A percentile compares a stretch with the other conserved stretches of the same genome.
Conservation (phyloP, 2,329 filamentous ascomycete species). For the Colletotrichum sojae region DNA sequence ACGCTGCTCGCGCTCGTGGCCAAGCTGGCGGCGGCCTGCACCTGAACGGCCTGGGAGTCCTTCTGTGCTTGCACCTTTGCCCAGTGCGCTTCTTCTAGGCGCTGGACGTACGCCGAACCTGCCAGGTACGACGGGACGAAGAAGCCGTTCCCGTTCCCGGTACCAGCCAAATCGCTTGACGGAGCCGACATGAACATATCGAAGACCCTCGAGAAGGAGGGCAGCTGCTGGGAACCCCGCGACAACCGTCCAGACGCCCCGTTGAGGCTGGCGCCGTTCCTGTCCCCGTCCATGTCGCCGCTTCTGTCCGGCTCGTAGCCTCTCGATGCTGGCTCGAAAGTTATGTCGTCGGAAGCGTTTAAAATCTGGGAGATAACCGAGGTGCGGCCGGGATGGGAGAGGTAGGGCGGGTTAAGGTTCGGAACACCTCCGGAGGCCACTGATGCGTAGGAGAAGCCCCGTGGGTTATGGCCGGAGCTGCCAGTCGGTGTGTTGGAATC, state of each 20-base stretch:
- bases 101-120: constrained; percentile 82
- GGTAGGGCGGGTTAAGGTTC: constrained; percentile 53
- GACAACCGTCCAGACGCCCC: constrained; percentile 43
- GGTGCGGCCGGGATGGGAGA: constrained; percentile 53
- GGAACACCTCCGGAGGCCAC: constrained; percentile 54
- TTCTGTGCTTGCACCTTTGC: constrained; percentile 68
- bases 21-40: constrained; percentile 61
- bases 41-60: constrained; percentile 60
- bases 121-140: constrained; percentile 89
- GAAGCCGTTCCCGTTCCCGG: constrained; percentile 62
- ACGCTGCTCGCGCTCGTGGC: constrained; percentile 67
- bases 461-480: constrained; percentile 50
- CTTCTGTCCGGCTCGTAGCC: constrained; percentile 41
- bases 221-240: constrained; percentile 51
- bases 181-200: constrained; percentile 59
- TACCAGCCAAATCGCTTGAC: constrained; percentile 41
- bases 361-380: constrained; percentile 69
- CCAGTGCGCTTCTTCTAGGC: constrained; percentile 79
- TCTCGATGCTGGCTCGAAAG: constrained; percentile 52
- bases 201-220: constrained; percentile 67
- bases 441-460: constrained; percentile 59
- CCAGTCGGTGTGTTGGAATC: constrained; percentile 48
- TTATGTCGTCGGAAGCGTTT: constrained; percentile 60
- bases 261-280: constrained; percentile 47
- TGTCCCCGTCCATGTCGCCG: constrained; percentile 52